Evolutionary conservation across 2,329 filamentous ascomycete species (phyloP), one percentile per base, ranked within the genome.

Genomic region (Botrytis tulipae): DNA sequence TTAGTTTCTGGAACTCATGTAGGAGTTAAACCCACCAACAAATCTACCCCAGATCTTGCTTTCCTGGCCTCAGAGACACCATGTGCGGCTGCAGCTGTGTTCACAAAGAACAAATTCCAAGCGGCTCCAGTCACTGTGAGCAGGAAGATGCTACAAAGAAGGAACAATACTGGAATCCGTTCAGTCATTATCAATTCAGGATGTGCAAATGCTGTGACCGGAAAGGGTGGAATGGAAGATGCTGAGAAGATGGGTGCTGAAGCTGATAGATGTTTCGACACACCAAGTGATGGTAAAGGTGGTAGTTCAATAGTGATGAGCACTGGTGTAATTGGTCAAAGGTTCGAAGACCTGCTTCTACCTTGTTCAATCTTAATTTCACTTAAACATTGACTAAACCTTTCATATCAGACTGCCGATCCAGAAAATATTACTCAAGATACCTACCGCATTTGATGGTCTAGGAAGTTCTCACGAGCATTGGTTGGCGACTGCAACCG

Each of bases 41-140:
- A 93, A 69, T 92, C 89, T 76, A 95, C 95, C 83, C 94, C 95
- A 46, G 96, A 99, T 82, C 88, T 99, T 68, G 94, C 95, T 51
- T 87, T 99, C 77, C 88, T 99, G 76, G 91, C 92, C 29, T 98
- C 96, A 10, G 93, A 97, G 79, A 87, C 87, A 70, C 94, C 95
- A 72, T 98, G 94, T 82, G 88, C 93, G 10, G 95, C 92, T 16
- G 94, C 95, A 0, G 96, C 94, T 10, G 95, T 98, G 63, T 98
- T 98, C 85, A 99, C 96, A 72, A 97, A 94, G 83, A 99, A 99
- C 85, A 95, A 95, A 83, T 99, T 99, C 84, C 95, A 98, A 83
- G 96, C 96, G 29, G 96, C 96, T 18, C 96, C 96, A 8, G 95
- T 99, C 62, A 94, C 93, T 44, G 92, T 97, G 75, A 95, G 92